Conservation (phyloP, 1,139 yeast genomes). For the Casaregolazyma lundiana region DNA sequence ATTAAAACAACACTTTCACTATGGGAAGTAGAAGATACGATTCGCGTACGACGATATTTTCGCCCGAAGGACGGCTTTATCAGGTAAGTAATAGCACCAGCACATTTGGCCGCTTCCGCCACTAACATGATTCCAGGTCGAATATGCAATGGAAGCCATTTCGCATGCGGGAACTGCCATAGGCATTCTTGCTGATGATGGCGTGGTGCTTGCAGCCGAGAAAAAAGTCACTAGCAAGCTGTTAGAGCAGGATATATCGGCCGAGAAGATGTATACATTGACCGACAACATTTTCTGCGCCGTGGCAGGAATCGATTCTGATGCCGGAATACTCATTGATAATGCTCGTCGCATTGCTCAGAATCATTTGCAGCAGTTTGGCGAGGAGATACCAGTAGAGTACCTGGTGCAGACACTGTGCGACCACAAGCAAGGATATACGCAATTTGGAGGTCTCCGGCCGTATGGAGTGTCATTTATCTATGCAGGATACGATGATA, state of each 20-base stretch:
- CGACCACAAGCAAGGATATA: constrained; percentile 94
- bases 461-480: constrained; percentile 97
- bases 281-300: constrained; percentile 80
- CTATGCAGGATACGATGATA: constrained; percentile 92
- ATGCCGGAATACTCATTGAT: constrained; percentile 87
- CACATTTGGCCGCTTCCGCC: not conserved
- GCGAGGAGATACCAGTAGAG: constrained; percentile 91
- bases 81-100: constrained; percentile 46
- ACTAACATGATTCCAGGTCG: constrained; percentile 48
- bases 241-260: constrained; percentile 87
- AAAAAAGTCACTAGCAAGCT: constrained; percentile 89
- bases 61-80: constrained; percentile 97
- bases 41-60: constrained; percentile 95
- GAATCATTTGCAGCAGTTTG: constrained; percentile 74
- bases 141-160: constrained; percentile 95
- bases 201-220: constrained; percentile 95
- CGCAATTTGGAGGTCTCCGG: constrained; percentile 97
- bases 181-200: constrained; percentile 87
- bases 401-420: constrained; percentile 82
- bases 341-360: constrained; percentile 86
- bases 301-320: constrained; percentile 98
- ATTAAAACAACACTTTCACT: constrained; percentile 8
- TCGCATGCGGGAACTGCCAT: constrained; percentile 97
- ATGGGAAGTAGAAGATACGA: constrained; percentile 83
- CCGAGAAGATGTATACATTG: constrained; percentile 85